Evolutionary conservation across 2,329 filamentous ascomycete species (phyloP).

Genomic region (Colletotrichum australisinense): DNA sequence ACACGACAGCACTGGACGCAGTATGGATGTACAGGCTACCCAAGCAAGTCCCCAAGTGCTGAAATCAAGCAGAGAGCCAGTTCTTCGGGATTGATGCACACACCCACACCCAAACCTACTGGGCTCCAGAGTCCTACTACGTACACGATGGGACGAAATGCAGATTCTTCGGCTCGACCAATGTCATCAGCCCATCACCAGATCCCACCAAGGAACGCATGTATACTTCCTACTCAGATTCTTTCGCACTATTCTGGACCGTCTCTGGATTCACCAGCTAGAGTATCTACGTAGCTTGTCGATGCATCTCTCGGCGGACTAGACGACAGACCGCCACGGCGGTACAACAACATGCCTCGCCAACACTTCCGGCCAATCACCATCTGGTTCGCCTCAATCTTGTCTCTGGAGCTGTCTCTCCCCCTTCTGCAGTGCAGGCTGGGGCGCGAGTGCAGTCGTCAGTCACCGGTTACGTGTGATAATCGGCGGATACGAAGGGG

Average conservation of each 20-base stretch:
- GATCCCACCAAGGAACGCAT: not conserved
- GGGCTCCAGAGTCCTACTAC: not conserved
- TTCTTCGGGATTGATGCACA: slow-evolving; percentile 7
- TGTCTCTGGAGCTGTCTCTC: slow-evolving; percentile 12
- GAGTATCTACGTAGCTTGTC: slow-evolving; percentile 12
- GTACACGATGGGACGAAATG: slow-evolving; percentile 24
- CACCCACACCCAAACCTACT: too few species aligned
- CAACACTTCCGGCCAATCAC: slow-evolving; percentile 9
- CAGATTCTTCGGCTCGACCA: slow-evolving; percentile 28
- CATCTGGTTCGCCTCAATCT: slow-evolving; percentile 20
- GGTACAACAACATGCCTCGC: slow-evolving; percentile 24
- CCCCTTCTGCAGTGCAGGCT: slow-evolving; percentile 15
- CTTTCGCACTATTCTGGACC: not conserved
- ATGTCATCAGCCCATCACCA: not conserved
- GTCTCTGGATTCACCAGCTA: slow-evolving; percentile 7
- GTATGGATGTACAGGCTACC: not conserved
- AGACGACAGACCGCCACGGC: slow-evolving; percentile 22
- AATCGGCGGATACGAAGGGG: slow-evolving; percentile 30
- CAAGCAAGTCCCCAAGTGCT: not conserved
- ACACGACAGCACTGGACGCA: not conserved
- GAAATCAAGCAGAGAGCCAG: not conserved
- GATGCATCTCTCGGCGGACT: slow-evolving; percentile 27
- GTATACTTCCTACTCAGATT: not conserved
- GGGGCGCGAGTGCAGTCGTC: slow-evolving; percentile 13
- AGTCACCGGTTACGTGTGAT: slow-evolving; percentile 29